Evolutionary conservation across 495 filamentous ascomycete genomes (phyloP).

Genomic region (Bathelium albidoporum): DNA sequence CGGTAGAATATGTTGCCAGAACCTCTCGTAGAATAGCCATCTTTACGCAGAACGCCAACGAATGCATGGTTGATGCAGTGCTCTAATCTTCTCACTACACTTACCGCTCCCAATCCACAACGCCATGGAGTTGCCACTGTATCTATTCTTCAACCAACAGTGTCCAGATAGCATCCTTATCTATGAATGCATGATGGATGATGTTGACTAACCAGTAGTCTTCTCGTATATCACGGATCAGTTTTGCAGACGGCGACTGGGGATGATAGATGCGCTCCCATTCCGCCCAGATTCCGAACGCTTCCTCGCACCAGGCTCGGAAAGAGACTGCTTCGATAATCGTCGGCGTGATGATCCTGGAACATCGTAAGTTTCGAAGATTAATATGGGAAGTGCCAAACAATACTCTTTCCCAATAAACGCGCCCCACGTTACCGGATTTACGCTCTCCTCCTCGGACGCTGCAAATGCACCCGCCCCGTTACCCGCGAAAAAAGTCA

Average conservation of each 20-base stretch:
- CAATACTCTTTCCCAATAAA: slow-evolving; percentile 84
- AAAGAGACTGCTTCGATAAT: slow-evolving; percentile 97
- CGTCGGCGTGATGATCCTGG: slow-evolving; percentile 75
- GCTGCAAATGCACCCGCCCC: slow-evolving; percentile 58
- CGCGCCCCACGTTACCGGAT: slow-evolving; percentile 94
- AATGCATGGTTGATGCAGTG: neutral
- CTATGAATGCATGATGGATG: slow-evolving; percentile 73
- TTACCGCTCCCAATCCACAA: neutral
- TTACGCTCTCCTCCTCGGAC: slow-evolving; percentile 58
- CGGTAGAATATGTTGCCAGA: neutral
- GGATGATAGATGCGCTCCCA: slow-evolving; percentile 78
- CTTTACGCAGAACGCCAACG: neutral
- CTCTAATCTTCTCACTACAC: neutral
- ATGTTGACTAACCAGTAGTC: slow-evolving; percentile 84
- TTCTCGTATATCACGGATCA: slow-evolving; percentile 53
- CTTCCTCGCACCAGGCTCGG: slow-evolving; percentile 89
- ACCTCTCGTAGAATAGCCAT: neutral
- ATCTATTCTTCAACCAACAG: slow-evolving; percentile 20
- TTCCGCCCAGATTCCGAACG: slow-evolving; percentile 88
- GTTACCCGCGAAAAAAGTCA: slow-evolving; percentile 83
- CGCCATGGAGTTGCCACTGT: neutral
- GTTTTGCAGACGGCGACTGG: slow-evolving; percentile 52
- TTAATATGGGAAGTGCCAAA: too few species aligned
- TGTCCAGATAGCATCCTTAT: slow-evolving; percentile 55
- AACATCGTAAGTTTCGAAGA: too few species aligned